Evolutionary conservation across 352 stramenopile species (phyloP), one percentile per base, ranked within the genome.

Genomic region (Proteromonas lacertae): DNA sequence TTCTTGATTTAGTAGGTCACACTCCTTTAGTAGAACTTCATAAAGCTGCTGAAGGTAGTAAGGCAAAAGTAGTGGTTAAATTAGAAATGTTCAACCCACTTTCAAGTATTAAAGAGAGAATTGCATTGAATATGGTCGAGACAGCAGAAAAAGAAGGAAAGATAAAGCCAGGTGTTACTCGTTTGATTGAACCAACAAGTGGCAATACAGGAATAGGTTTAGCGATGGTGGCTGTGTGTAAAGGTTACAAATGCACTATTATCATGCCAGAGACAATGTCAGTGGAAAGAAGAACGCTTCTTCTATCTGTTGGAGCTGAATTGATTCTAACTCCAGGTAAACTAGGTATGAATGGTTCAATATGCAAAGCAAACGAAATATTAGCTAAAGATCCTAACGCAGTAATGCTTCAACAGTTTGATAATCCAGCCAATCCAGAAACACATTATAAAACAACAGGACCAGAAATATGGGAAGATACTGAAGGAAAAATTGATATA

Each of bases 201-300:
- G 80, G 80, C 26, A 93, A 93, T 50, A 93, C 80, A 4, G 76
- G 83, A 21, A 95, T 96, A 44, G 83, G 77, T 17, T 54, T 96
- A 25, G 83, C 83, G 20, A 68, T 96, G 43, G 77, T 82, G 2
- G 79, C 78, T 25, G 80, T 79, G 22, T 69, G 80, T 47, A 90
- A 92, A 50, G 83, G 83, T 38, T 96, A 93, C 61, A 57, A 68
- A 26, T 74, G 74, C 46, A 84, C 84, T 52, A 78, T 87, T 40
- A 86, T 64, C 28, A 45, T 58, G 38, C 51, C 71, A 0, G 75
- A 90, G 56, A 91, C 89, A 57, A 93, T 93, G 80, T 86, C 66
- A 22, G 66, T 90, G 40, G 78, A 94, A 55, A 86, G 88, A 45
- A 71, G 88, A 17, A 69, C 90, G 43, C 61, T 94, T 20, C 58